A percentile compares a stretch with the other conserved stretches of the same genome.
phyloP scores from a whole-genome alignment of 345 rosid species.

The Viola odorata region DNA sequence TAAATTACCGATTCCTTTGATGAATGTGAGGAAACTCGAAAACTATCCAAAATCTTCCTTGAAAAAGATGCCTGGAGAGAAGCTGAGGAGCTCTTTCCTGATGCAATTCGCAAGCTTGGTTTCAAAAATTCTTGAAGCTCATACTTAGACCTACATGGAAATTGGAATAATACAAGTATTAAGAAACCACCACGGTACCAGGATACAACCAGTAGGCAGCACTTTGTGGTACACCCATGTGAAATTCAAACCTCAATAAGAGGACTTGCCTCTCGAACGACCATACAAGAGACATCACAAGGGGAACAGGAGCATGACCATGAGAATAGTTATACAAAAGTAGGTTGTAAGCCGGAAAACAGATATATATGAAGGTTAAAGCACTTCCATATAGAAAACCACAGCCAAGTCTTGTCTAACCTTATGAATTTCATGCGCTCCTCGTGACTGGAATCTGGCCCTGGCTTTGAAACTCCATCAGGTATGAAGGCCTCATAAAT shows the following conservation, averaged over 20 bases:
- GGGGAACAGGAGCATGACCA: neutral
- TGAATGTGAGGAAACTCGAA: conserved; percentile 40
- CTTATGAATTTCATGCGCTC: conserved; percentile 75
- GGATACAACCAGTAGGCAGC: conserved; percentile 8
- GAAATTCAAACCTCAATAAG: conserved; percentile 10
- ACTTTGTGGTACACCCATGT: neutral
- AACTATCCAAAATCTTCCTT: conserved; percentile 54
- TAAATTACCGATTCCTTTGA: conserved; percentile 43
- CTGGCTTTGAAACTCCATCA: conserved; percentile 71
- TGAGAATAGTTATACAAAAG: too few species aligned
- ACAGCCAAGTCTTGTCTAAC: conserved; percentile 27
- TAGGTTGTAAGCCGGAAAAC: neutral
- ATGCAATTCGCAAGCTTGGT: conserved; percentile 79
- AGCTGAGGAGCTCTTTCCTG: conserved; percentile 39
- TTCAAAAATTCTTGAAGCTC: conserved; percentile 89
- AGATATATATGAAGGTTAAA: neutral
- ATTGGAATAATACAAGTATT: conserved; percentile 13
- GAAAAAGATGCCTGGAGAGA: conserved; percentile 56
- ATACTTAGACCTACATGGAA: conserved; percentile 71
- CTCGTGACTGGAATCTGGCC: conserved; percentile 70
- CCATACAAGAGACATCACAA: neutral
- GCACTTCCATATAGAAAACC: neutral
- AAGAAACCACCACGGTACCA: conserved; percentile 9
- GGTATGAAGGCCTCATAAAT: conserved; percentile 87
- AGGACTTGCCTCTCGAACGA: neutral